Evolutionary conservation across 805 yeast genomes (phyloP), one percentile per base, ranked within the genome.

Genomic region (Starmera caribaea): DNA sequence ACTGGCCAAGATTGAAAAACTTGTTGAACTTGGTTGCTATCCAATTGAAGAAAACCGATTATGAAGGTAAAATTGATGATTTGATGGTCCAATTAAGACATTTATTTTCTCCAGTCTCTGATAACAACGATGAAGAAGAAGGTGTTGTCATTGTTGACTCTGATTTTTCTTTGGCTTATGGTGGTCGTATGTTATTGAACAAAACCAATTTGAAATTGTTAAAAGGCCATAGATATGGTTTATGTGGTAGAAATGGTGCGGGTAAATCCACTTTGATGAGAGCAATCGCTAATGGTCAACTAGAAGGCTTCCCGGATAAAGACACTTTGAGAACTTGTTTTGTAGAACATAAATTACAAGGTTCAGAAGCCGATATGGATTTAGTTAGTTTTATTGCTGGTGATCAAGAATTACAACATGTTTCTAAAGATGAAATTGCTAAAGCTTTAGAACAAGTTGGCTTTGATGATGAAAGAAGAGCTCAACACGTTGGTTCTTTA

Each of bases 231-330:
- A 77, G 98, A 65, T 90, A 90, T 58, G 98, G 98, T 70, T 73
- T 90, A 45, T 87, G 96, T 72, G 98, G 98, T 59, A 74, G 97
- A 66, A 90, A 90, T 60, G 98, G 98, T 74, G 97, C 96, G 44
- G 98, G 98, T 69, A 90, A 90, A 65, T 88, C 97, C 12, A 90
- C 98, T 13, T 71, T 90, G 54, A 88, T 90, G 97, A 78, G 97
- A 63, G 81, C 97, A 27, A 92, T 90, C 54, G 87, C 96, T 40
- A 86, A 87, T 57, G 97, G 97, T 42, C 96, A 90, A 66, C 72
- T 90, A 47, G 97, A 90, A 66, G 97, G 97, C 4, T 90, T 92
- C 79, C 98, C 98, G 34, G 82, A 85, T 51, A 80, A 87, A 54
- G 76, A 82, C 40, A 81, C 81, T 56, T 68, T 92, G 47, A 79